Percentiles rank a stretch among this genome's conserved stretches.
Evolutionary conservation across 345 rosid species (phyloP).

Genomic region (Tarenaya hassleriana): DNA sequence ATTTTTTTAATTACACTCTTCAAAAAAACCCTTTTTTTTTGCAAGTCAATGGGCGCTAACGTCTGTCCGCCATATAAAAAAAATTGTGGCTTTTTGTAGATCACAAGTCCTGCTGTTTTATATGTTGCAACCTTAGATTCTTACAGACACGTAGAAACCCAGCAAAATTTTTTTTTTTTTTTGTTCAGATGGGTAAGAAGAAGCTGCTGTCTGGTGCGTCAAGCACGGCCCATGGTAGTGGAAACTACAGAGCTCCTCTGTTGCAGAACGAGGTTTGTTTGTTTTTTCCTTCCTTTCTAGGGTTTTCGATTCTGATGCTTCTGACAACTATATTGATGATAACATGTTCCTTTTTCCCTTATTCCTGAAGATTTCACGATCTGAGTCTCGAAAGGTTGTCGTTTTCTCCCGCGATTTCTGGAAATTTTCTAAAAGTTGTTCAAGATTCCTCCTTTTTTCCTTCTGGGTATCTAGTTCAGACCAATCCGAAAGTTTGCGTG

Average conservation of each 20-base stretch:
- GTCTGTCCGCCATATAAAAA: too few relatives aligned
- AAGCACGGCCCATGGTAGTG: conserved; percentile 37
- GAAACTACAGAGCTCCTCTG: conserved; percentile 52
- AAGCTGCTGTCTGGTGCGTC: conserved; percentile 47
- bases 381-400: conserved; percentile 5
- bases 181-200: conserved; percentile 54
- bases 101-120: not conserved
- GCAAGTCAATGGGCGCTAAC: too few relatives aligned
- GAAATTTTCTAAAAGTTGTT: not conserved
- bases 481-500: not conserved
- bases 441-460: too few relatives aligned
- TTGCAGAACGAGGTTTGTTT: conserved; percentile 44
- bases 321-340: conserved; percentile 5
- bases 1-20: too few relatives aligned
- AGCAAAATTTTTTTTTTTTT: conserved; percentile 2
- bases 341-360: not conserved
- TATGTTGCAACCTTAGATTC: not conserved
- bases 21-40: too few relatives aligned
- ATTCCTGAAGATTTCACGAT: not conserved
- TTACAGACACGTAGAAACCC: conserved; percentile 9
- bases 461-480: too few relatives aligned
- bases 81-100: not conserved
- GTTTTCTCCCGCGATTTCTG: conserved; percentile 3
- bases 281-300: not conserved
- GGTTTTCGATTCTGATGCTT: not conserved